Percentiles rank a stretch among this genome's conserved stretches.
Evolutionary conservation across 169 alveolate species (phyloP).

Genomic region (Plasmodium fragile): DNA sequence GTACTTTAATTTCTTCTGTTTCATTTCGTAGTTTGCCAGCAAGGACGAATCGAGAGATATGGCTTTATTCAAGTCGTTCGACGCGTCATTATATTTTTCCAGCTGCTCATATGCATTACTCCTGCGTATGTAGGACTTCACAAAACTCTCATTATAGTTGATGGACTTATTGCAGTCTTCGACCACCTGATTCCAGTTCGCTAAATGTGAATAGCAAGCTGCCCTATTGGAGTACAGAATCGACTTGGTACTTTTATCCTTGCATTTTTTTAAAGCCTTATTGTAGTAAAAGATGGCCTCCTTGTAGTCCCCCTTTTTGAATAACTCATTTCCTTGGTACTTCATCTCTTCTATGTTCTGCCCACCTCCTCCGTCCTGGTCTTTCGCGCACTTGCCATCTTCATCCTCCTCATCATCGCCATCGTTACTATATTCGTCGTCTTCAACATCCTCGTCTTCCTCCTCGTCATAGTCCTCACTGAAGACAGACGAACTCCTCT

Average conservation of each 20-base stretch:
- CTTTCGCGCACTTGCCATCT: conserved; percentile 2
- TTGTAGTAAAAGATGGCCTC: conserved; percentile 80
- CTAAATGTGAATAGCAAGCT: conserved; percentile 87
- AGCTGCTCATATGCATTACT: conserved; percentile 88
- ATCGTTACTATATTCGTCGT: background rate
- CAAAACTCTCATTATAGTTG: conserved; percentile 21
- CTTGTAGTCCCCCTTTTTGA: conserved; percentile 48
- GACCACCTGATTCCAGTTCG: conserved; percentile 84
- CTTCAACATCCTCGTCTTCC: background rate
- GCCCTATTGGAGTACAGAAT: conserved; percentile 88
- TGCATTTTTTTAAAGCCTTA: conserved; percentile 80
- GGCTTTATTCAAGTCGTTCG: conserved; percentile 89
- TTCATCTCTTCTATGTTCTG: conserved; percentile 72
- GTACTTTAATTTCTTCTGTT: conserved; percentile 48
- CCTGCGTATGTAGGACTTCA: conserved; percentile 86
- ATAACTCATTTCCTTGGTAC: conserved; percentile 78
- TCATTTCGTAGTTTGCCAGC: conserved; percentile 75
- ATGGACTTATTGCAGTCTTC: conserved; percentile 76
- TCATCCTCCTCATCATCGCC: background rate
- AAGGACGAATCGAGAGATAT: conserved; percentile 87
- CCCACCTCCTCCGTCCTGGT: conserved; percentile 16
- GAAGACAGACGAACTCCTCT: conserved; percentile 7
- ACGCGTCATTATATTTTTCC: conserved; percentile 91
- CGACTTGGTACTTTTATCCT: conserved; percentile 79
- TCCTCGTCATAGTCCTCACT: background rate